Base-by-base conservation (phyloP, 768 basidiomycete genomes). In the Tylopilus cervinicoccineus region DNA sequence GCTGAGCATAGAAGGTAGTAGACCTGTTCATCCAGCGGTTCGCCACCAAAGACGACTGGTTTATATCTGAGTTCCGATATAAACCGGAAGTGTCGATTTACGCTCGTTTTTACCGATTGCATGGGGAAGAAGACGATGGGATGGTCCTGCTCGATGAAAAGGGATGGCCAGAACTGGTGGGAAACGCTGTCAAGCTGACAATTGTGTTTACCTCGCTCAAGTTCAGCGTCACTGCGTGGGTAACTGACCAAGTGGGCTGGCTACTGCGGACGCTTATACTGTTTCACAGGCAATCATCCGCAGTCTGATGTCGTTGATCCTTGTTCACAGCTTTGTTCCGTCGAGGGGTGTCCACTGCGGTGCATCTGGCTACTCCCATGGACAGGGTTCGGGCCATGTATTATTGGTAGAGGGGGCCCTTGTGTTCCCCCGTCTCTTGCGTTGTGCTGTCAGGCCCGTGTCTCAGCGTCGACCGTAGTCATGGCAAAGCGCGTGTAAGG, bases 31-130 rank as follows among this genome's bases (percentile, higher is more conserved):
- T 66, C 5, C 67, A 66, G 28, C 67, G 65, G 20, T 66, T 66
- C 31, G 64, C 65, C 19, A 66, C 66, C 41, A 66, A 66, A 36
- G 65, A 66, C 39, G 65, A 66, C 20, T 66, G 65, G 65, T 66
- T 66, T 66, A 60, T 66, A 64, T 68, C 65, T 31, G 65, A 66
- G 39, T 62, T 46, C 45, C 58, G 48, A 51, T 66, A 66, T 23
- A 66, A 68, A 43, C 65, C 65, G 6, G 66, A 66, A 38, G 65
- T 66, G 26, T 50, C 66, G n/a, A 62, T 66, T 23, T 66, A 68
- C 38, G 65, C 64, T 31, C 64, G 66, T 19, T 66, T 66, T 45
- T 68, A 57, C 47, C 64, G 65, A 26, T 38, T 62, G 36, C 65
- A 66, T 19, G 65, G 65, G 29, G 65, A 66, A 8, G 65, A 68